phyloP scores from a whole-genome alignment of 1,284 basidiomycete species.

The Ceratobasidium sp. region DNA sequence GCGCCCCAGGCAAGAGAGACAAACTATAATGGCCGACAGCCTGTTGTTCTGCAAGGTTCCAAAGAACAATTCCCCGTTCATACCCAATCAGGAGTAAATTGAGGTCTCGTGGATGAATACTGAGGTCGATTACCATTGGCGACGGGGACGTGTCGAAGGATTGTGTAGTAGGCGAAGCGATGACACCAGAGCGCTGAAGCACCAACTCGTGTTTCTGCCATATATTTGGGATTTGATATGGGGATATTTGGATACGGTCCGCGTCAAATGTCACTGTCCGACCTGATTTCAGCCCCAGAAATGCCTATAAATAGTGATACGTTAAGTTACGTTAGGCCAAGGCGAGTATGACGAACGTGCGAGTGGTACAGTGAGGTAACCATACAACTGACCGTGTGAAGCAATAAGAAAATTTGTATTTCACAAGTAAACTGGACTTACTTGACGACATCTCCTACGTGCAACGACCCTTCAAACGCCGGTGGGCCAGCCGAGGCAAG shows the following conservation, averaged over 20 bases:
- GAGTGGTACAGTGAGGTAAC: slow-evolving; percentile 75
- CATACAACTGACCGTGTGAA: slow-evolving; percentile 55
- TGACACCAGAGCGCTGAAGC: slow-evolving; percentile 59
- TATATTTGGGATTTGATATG: slow-evolving; percentile 71
- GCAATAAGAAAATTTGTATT: slow-evolving; percentile 39
- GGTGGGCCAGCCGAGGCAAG: slow-evolving; percentile 62
- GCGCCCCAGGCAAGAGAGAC: slow-evolving; percentile 59
- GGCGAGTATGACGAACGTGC: slow-evolving; percentile 62
- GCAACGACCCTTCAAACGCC: slow-evolving; percentile 59
- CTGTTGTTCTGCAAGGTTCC: slow-evolving; percentile 64
- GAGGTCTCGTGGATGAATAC: slow-evolving; percentile 80
- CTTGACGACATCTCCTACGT: slow-evolving; percentile 60
- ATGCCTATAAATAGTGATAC: slow-evolving; percentile 57
- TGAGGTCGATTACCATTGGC: slow-evolving; percentile 59
- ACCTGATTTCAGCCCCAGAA: slow-evolving; percentile 64
- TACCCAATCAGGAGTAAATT: slow-evolving; percentile 84
- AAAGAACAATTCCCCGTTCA: slow-evolving; percentile 77
- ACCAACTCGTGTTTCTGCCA: slow-evolving; percentile 80
- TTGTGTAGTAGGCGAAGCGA: slow-evolving; percentile 54
- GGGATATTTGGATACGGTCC: slow-evolving; percentile 65
- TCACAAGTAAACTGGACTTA: slow-evolving; percentile 44
- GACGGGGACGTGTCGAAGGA: slow-evolving; percentile 47
- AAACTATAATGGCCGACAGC: slow-evolving; percentile 7
- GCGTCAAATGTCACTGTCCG: slow-evolving; percentile 74
- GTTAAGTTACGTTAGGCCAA: slow-evolving; percentile 27